Evolutionary conservation across 345 rosid genomes (phyloP), one percentile per base, ranked within the genome.

Genomic region (Turnera subulata): DNA sequence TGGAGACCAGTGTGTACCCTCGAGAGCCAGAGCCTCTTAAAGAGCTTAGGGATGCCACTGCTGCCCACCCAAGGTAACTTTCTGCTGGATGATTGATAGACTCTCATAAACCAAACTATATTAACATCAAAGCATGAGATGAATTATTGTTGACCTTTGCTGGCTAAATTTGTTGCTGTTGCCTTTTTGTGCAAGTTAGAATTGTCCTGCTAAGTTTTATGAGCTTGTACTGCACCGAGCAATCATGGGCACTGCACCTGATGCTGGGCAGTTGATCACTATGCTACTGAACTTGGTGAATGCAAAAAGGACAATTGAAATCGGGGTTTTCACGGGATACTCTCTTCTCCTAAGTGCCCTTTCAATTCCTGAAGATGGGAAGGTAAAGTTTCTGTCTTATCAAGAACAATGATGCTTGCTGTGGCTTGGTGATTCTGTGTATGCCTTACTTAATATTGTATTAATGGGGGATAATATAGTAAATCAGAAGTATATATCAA

Each of bases 281-380:
- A 77, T 84, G 75, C 73, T 84, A 22, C 53, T 89, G 70, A 73
- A 73, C 58, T 79, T 89, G 11, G 56, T 70, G 7, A 73, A 84
- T 59, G 86, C 89, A 0, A 86, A 69, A 29, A 84, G 53, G 56
- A 89, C 86, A 0, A 89, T 86, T 18, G 88, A 89, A 61, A 32
- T 89, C 16, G 91, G 95, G 19, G 89, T 86, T 59, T 86, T 71
- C 76, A 86, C 95, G 37, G 91, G 97, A 15, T 89, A 89, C 71
- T 86, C 97, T 52, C 97, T 86, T 67, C 89, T 89, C 40, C 89
- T 82, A 58, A 86, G 91, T 40, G 95, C 91, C 51, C 89, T 86
- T 51, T 59, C 80, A 16, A 67, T 89, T 53, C 97, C 97, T 1
- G 72, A 82, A 5, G 91, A 89, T 59, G 91, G 94, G 58, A 69